These are phyloP conservation scores for Chaetomium olivaceum DNA, from an alignment of 2,329 filamentous ascomycete species.

Conservation along the genomic window DNA sequence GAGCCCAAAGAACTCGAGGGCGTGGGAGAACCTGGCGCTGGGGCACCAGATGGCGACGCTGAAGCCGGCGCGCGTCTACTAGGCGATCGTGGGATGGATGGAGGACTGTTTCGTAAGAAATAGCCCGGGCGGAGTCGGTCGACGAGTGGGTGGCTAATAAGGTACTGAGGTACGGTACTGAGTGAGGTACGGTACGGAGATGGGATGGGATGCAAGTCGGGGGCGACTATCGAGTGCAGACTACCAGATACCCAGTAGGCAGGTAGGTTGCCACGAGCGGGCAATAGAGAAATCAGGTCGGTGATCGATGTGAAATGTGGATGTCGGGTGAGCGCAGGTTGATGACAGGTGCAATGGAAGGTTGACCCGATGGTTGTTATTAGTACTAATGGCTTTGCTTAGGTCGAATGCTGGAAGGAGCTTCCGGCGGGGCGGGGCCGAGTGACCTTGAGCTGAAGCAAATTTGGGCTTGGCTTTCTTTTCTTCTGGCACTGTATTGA, in stretches of 20 bases:
- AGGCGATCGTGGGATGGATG: background rate
- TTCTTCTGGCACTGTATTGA: background rate
- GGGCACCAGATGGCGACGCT: background rate
- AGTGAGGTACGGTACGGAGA: no score
- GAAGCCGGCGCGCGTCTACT: background rate
- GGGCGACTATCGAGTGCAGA: background rate
- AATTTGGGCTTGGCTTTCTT: background rate
- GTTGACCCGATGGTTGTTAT: background rate
- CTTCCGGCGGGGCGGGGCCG: slow-evolving; percentile 8
- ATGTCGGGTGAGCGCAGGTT: background rate
- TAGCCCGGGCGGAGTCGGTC: background rate
- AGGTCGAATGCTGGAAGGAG: slow-evolving; percentile 7
- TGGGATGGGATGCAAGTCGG: no score
- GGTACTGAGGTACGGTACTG: background rate
- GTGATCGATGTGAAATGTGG: background rate
- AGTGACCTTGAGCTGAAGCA: background rate
- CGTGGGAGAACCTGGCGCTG: slow-evolving; percentile 8
- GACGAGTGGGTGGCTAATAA: background rate
- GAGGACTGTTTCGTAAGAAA: background rate
- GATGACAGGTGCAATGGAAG: background rate
- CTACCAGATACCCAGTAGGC: background rate
- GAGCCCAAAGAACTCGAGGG: slow-evolving; percentile 23
- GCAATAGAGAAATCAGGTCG: background rate
- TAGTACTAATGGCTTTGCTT: background rate
- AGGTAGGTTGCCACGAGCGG: background rate